A percentile compares a stretch with the other conserved stretches of the same genome.
Conservation (phyloP, 345 rosid species). For the Tarenaya hassleriana region DNA sequence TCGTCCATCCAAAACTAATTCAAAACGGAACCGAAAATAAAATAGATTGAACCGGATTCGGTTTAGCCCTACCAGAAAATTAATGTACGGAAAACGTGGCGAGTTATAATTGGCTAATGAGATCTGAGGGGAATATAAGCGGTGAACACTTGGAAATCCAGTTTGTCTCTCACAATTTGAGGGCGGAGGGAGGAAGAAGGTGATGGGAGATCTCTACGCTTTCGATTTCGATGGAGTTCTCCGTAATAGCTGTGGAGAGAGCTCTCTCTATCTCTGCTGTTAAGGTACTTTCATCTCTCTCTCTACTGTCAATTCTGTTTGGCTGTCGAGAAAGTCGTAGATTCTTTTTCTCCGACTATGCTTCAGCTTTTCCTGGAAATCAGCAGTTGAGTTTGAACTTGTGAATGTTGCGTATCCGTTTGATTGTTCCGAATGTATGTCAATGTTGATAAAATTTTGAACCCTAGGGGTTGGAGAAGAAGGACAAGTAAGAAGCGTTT, state of each 20-base stretch:
- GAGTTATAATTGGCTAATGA: not conserved
- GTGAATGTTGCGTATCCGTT: not conserved
- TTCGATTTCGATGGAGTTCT: slow-evolving; percentile 95
- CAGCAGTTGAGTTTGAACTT: not conserved
- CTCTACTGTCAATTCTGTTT: not conserved
- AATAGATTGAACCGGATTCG: too few relatives aligned
- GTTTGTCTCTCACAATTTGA: too few relatives aligned
- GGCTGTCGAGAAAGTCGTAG: not conserved
- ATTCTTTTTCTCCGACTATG: too few relatives aligned
- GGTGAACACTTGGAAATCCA: too few relatives aligned
- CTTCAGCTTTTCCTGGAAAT: not conserved
- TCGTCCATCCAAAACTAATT: too few relatives aligned
- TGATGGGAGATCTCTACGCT: slow-evolving; percentile 73
- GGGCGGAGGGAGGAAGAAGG: slow-evolving; percentile 5
- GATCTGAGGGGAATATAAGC: too few relatives aligned
- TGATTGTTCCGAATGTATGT: not conserved
- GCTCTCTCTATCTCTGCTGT: slow-evolving; percentile 92
- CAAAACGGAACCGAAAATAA: too few relatives aligned
- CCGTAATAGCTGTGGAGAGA: slow-evolving; percentile 92
- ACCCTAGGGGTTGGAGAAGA: too few relatives aligned
- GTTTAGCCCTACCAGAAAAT: too few relatives aligned
- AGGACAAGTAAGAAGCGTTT: too few relatives aligned
- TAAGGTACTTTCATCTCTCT: slow-evolving; percentile 42
- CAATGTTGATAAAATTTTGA: not conserved
- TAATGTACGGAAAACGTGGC: slow-evolving; percentile 21